phyloP scores from a whole-genome alignment of 2,329 filamentous ascomycete genomes.

The Pezicula rhizophila region DNA sequence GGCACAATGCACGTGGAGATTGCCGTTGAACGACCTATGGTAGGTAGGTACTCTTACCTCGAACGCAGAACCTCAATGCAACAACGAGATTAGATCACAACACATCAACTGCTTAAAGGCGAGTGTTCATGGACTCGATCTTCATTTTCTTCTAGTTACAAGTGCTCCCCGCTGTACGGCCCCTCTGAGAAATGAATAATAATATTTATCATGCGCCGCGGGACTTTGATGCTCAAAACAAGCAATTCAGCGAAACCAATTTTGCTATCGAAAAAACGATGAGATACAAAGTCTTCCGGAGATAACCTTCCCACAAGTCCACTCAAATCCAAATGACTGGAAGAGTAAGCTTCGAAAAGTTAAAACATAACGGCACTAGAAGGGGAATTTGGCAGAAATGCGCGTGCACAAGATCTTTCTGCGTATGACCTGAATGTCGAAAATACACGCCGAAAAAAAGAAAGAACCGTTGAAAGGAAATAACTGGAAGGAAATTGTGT shows the following conservation, averaged over 20 bases:
- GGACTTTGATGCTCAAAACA: neutral
- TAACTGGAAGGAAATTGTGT: slow-evolving; percentile 14
- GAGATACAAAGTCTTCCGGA: slow-evolving; percentile 17
- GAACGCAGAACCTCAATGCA: no score
- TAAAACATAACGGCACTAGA: slow-evolving; percentile 9
- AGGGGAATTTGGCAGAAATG: slow-evolving; percentile 6
- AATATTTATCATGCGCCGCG: slow-evolving; percentile 12
- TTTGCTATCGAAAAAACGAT: slow-evolving; percentile 3
- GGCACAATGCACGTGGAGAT: no score
- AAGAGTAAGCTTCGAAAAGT: slow-evolving; percentile 8
- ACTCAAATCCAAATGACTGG: slow-evolving; percentile 4
- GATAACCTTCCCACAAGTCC: neutral
- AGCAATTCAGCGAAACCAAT: neutral
- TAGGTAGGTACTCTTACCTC: no score
- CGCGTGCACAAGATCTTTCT: slow-evolving; percentile 23
- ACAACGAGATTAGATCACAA: neutral
- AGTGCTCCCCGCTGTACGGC: slow-evolving; percentile 11
- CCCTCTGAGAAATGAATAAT: slow-evolving; percentile 14
- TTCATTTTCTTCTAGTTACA: slow-evolving; percentile 23
- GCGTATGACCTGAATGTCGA: slow-evolving; percentile 6
- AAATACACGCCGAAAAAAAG: slow-evolving; percentile 14
- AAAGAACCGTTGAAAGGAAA: slow-evolving; percentile 4
- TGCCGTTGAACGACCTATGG: no score
- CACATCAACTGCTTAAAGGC: neutral
- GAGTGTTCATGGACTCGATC: slow-evolving; percentile 8